Evolutionary conservation across 306 rosid genomes (phyloP), one percentile per base, ranked within the genome.

Genomic region (Amphicarpaea edgeworthii): DNA sequence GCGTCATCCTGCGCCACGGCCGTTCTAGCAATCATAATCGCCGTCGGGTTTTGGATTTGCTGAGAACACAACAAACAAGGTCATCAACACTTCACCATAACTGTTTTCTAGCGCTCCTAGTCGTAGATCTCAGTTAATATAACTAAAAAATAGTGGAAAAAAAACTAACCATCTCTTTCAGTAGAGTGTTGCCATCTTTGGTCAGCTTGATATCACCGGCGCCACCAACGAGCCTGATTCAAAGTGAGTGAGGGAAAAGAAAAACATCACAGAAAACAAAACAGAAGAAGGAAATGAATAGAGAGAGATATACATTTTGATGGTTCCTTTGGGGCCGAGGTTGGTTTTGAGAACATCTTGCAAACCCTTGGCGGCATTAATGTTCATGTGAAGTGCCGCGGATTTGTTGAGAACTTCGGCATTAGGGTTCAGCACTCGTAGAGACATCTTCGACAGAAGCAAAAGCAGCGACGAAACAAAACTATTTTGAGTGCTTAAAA

Each of bases 11-110:
- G 99, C 0, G 99, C 99, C 62, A 95, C 99, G 1, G 99, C 99
- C 0, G 97, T 92, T 82, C 97, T 86, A 5, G 99, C 99, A 41
- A 95, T 95, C 99, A 92, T 95, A 42, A 95, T 89, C n/a, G 97
- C 99, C 5, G 99, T 95, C 1, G 99, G 99, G 76, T 89, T 95
- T 79, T 95, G 99, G 75, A 95, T 95, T 92, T 95, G 99, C 98
- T 94, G 91, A 75, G 81, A 7, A 64, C 68, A 49, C 50, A 67
- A 62, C 53, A 75, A 45, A 42, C 37, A 7, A 34, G 0, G 49
- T 53, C 23, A 82, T 12, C 17, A 82, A 16, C 2, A 37, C 43
- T 58, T 12, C n/a, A 68, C 37, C 8, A 20, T 12, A 60, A n/a
- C 46, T 7, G 20, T 47, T 70, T 38, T 12, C 58, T 32, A 16